Conservation (phyloP, 2,329 filamentous ascomycete genomes). For the Exophiala xenobiotica region DNA sequence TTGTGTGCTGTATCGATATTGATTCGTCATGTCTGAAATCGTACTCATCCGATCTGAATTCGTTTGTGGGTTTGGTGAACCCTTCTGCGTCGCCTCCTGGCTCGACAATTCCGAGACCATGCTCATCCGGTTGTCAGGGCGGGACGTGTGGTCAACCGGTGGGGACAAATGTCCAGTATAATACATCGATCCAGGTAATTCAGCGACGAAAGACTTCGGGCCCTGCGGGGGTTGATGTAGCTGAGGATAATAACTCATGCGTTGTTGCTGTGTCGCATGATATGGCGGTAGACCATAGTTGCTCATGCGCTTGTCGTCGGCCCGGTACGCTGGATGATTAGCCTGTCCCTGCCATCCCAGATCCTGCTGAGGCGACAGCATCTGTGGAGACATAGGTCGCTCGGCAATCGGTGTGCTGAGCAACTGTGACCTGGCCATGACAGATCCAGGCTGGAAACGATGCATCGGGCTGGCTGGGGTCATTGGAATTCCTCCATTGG, state of each 20-base stretch:
- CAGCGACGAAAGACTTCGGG: slow-evolving; percentile 24
- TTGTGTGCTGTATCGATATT: slow-evolving; percentile 6
- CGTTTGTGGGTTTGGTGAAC: slow-evolving; percentile 17
- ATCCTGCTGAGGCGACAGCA: slow-evolving; percentile 25
- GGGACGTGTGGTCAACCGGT: slow-evolving; percentile 1
- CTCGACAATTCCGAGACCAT: slow-evolving; percentile 25
- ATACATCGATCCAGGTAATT: slow-evolving; percentile 25
- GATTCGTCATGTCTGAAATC: slow-evolving; percentile 6
- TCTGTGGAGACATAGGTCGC: slow-evolving; percentile 21
- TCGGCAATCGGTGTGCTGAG: slow-evolving; percentile 11
- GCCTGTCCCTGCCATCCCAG: slow-evolving; percentile 22
- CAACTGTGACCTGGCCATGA: slow-evolving; percentile 27
- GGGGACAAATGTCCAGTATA: slow-evolving; percentile 14
- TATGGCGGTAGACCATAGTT: slow-evolving; percentile 13
- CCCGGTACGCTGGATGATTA: slow-evolving; percentile 25
- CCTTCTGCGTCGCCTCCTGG: slow-evolving; percentile 11
- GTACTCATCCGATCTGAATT: slow-evolving; percentile 16
- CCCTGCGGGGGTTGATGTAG: slow-evolving; percentile 10
- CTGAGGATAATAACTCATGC: slow-evolving; percentile 17
- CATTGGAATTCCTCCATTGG: slow-evolving; percentile 14
- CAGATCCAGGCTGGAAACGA: slow-evolving; percentile 27
- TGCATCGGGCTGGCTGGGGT: slow-evolving; percentile 6
- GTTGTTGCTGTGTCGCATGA: slow-evolving; percentile 10
- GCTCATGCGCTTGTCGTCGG: slow-evolving; percentile 18
- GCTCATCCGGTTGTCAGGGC: slow-evolving; percentile 14